A percentile compares a stretch with the other conserved stretches of the same genome.
These are phyloP conservation scores for Nannochloris sp. DNA, from an alignment of 139 green algal species.

Conservation along the genomic window DNA sequence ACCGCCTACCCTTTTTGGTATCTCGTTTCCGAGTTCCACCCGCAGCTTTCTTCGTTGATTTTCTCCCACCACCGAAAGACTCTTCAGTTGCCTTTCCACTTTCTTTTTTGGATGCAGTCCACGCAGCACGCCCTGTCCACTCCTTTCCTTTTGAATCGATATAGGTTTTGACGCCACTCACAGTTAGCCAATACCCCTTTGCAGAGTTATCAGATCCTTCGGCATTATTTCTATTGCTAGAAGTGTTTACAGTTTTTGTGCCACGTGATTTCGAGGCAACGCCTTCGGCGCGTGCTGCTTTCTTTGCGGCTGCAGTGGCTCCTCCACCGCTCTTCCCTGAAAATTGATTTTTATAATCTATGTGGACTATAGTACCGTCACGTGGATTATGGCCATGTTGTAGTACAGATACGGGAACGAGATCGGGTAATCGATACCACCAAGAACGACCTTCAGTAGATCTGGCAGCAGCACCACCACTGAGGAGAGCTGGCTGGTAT, in stretches of 20 bases:
- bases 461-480: too few species aligned
- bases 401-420: slow-evolving; percentile 7
- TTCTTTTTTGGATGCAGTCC: background rate
- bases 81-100: background rate
- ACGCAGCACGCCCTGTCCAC: background rate
- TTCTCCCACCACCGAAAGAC: too few species aligned
- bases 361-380: slow-evolving; percentile 5
- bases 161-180: background rate
- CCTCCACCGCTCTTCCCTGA: background rate
- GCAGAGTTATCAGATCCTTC: background rate
- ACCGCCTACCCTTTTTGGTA: background rate
- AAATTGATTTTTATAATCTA: slow-evolving; percentile 15
- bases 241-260: background rate
- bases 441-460: background rate
- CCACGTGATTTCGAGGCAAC: background rate
- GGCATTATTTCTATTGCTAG: background rate
- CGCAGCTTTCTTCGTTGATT: background rate
- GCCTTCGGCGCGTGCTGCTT: background rate
- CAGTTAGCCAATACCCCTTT: slow-evolving; percentile 5
- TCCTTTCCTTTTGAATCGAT: background rate
- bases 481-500: too few species aligned
- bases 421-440: slow-evolving; percentile 3
- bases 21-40: background rate
- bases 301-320: background rate
- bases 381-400: background rate